Evolutionary conservation across 345 rosid genomes (phyloP).

Genomic region (Pugionium dolabratum): DNA sequence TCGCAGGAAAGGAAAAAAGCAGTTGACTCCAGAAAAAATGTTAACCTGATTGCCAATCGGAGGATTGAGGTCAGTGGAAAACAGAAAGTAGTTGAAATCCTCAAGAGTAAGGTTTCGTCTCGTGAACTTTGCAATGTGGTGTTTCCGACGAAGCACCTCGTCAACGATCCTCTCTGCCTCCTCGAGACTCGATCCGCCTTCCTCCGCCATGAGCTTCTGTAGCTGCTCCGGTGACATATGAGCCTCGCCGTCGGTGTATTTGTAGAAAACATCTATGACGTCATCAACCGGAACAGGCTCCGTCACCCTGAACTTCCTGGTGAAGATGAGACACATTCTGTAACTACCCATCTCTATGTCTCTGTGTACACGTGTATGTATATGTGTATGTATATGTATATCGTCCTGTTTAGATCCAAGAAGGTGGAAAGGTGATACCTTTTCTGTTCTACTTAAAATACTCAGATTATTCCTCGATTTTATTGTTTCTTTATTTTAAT

Average conservation of each 20-base stretch:
- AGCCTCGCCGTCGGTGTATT: slow-evolving; percentile 56
- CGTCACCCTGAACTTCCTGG: slow-evolving; percentile 60
- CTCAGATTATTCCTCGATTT: slow-evolving; percentile 9
- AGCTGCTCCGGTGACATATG: slow-evolving; percentile 72
- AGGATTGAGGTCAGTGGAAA: slow-evolving; percentile 65
- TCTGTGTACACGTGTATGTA: background rate
- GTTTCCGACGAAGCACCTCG: slow-evolving; percentile 55
- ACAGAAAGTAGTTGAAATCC: slow-evolving; percentile 61
- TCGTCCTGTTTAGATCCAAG: slow-evolving; percentile 36
- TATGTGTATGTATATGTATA: background rate
- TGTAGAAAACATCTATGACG: slow-evolving; percentile 54
- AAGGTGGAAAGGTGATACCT: slow-evolving; percentile 31
- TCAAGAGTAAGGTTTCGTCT: slow-evolving; percentile 67
- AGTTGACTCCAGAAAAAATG: slow-evolving; percentile 13
- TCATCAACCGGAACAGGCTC: slow-evolving; percentile 72
- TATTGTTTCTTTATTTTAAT: background rate
- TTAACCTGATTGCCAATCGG: slow-evolving; percentile 53
- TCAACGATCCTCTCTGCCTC: slow-evolving; percentile 62
- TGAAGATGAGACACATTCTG: slow-evolving; percentile 69
- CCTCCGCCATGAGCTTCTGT: slow-evolving; percentile 52
- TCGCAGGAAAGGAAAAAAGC: background rate
- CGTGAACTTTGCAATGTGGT: slow-evolving; percentile 62
- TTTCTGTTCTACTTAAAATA: slow-evolving; percentile 16
- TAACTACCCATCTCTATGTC: slow-evolving; percentile 58
- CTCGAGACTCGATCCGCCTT: slow-evolving; percentile 43